Evolutionary conservation across 192 early-diverging fungal genomes (phyloP), one percentile per base, ranked within the genome.

Genomic region (Chytriomyces hyalinus): DNA sequence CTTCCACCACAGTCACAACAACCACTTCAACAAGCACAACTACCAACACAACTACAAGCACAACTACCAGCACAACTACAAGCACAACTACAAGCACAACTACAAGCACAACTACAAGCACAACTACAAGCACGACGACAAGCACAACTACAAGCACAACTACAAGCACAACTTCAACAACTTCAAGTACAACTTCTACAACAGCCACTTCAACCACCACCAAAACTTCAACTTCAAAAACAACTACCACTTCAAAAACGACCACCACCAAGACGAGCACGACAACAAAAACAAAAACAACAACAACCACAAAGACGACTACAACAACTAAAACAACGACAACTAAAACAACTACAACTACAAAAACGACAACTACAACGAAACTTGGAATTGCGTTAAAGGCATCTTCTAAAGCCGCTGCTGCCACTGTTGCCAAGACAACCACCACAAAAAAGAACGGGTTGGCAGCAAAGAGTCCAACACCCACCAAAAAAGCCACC

Each of bases 221-320:
- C 53, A n/a, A 13, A 57, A 57, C 15, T 57, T 57, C 53, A 20
- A 57, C 53, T 11, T 57, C 53, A 13, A 57, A 13, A 1, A 57
- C 53, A 57, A 57, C 53, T 13, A 57, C 53, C 20, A 57, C 53
- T 36, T 36, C 36, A 36, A 36, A 36, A 49, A 68, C 70, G 15
- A 65, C 64, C n/a, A 65, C 64, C 3, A 65, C n/a, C 15, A 65
- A n/a, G 15, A 22, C 64, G n/a, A 65, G 20, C 15, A 65, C 64
- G 15, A 65, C 26, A 13, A 65, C 13, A 22, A 24, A n/a, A 36
- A 65, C 17, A 28, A 65, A n/a, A 65, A 24, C n/a, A 15, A 65
- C 64, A 24, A 65, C 64, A 65, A 65, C 64, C n/a, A 65, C 64
- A 65, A 65, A 6, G 26, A 24, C 64, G 5, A 65, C 64, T 22